Conservation (phyloP, 106 monocot genomes). For the Xerophyta viscosa region DNA sequence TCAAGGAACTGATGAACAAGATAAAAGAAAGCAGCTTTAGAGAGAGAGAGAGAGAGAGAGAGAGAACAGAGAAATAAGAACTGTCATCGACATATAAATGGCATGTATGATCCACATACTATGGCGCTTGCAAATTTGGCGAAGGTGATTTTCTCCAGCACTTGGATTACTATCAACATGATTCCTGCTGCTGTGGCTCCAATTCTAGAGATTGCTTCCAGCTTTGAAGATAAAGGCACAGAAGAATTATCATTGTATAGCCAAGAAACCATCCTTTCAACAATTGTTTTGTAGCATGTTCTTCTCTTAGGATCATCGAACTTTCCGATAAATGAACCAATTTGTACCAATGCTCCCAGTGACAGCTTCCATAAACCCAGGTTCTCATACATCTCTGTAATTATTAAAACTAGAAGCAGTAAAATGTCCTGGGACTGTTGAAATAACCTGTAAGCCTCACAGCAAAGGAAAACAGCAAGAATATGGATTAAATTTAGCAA, state of each 20-base stretch:
- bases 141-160: constrained; percentile 57
- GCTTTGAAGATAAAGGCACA: constrained; percentile 39
- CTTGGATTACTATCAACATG: constrained; percentile 42
- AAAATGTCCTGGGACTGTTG: constrained; percentile 79
- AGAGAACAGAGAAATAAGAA: background rate
- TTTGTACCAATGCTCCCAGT: constrained; percentile 46
- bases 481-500: no score
- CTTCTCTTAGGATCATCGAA: constrained; percentile 28
- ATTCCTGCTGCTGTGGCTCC: constrained; percentile 28
- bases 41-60: background rate
- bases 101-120: constrained; percentile 28
- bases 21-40: no score
- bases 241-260: constrained; percentile 34
- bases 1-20: no score
- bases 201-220: constrained; percentile 56
- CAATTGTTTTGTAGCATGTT: constrained; percentile 43
- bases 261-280: constrained; percentile 50
- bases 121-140: constrained; percentile 31
- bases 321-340: constrained; percentile 51
- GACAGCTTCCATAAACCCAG: constrained; percentile 52
- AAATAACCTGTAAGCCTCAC: constrained; percentile 65
- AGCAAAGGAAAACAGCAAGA: no score
- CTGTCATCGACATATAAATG: background rate
- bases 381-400: constrained; percentile 26
- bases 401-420: constrained; percentile 32